Evolutionary conservation across 2,329 filamentous ascomycete genomes (phyloP).

Genomic region (Bipolaris bicolor): DNA sequence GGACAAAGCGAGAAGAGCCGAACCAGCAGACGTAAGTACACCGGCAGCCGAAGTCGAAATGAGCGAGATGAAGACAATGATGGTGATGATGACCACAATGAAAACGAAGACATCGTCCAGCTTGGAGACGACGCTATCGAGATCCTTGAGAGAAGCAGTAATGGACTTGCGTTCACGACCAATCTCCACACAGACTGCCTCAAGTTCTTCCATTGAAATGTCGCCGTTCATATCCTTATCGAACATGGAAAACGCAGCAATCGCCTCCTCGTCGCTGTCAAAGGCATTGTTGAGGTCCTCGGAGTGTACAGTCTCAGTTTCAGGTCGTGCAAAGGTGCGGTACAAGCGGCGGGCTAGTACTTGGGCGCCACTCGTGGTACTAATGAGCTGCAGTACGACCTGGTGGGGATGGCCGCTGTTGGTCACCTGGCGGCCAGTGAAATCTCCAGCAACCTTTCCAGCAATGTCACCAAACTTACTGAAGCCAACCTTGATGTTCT

Average conservation of each 20-base stretch:
- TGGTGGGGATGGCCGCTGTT: constrained; percentile 80
- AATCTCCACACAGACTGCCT: constrained; percentile 91
- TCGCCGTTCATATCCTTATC: constrained; percentile 97
- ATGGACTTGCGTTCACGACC: constrained; percentile 95
- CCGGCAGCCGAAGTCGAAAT: constrained; percentile 90
- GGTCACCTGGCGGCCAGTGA: constrained; percentile 75
- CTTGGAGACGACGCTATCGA: constrained; percentile 91
- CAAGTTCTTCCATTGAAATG: constrained; percentile 93
- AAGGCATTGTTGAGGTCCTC: constrained; percentile 83
- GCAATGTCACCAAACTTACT: constrained; percentile 85
- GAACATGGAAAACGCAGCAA: constrained; percentile 88
- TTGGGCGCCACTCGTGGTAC: constrained; percentile 75
- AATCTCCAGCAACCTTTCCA: constrained; percentile 85
- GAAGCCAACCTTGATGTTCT: constrained; percentile 75
- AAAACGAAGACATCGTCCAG: constrained; percentile 89
- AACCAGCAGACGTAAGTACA: constrained; percentile 87
- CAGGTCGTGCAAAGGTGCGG: constrained; percentile 79
- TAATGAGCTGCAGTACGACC: constrained; percentile 79
- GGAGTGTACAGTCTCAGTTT: constrained; percentile 74
- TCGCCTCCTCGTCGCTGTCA: constrained; percentile 80
- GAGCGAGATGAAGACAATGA: constrained; percentile 87
- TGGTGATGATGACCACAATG: constrained; percentile 77
- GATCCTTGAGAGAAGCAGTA: constrained; percentile 89
- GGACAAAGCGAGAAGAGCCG: constrained; percentile 83
- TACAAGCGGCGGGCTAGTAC: constrained; percentile 87